Conservation (phyloP, 768 basidiomycete species). For the Podaxis sp. region DNA sequence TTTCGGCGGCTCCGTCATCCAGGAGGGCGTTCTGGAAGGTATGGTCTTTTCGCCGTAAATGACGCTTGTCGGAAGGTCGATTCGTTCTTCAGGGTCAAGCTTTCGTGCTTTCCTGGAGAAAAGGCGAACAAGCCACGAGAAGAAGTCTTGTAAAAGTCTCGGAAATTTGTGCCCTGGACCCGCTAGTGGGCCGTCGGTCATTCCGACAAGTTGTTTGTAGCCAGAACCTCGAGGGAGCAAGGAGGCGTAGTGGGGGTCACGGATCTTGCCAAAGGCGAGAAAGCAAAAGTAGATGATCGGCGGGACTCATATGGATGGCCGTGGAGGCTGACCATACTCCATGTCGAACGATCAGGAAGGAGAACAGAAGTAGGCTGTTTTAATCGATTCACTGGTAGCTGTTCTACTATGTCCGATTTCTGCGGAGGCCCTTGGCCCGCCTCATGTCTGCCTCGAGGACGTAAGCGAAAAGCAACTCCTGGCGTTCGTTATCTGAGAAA, state of each 20-base stretch:
- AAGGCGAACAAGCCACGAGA: neutral
- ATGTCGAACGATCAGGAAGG: neutral
- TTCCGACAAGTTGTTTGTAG: neutral
- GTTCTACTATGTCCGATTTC: neutral
- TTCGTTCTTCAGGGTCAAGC: neutral
- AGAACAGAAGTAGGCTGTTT: neutral
- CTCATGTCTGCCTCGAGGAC: conserved; percentile 5
- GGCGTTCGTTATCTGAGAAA: neutral
- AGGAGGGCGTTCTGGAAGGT: neutral
- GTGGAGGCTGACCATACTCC: conserved; percentile 1
- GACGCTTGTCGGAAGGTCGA: neutral
- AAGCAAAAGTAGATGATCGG: neutral
- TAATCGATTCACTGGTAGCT: neutral
- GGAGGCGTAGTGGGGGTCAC: neutral
- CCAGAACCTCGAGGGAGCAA: too few relatives aligned
- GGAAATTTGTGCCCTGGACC: neutral
- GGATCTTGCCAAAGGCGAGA: neutral
- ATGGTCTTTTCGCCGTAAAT: neutral
- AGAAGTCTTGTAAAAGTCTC: neutral
- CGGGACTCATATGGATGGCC: neutral
- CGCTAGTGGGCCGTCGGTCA: neutral
- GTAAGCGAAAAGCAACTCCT: neutral
- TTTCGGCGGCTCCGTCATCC: neutral
- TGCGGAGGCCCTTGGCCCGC: neutral
- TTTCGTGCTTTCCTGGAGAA: neutral